Percentiles rank a stretch among this genome's conserved stretches.
phyloP scores from a whole-genome alignment of 192 early-diverging fungal species.

The Backusella liffmaniae region DNA sequence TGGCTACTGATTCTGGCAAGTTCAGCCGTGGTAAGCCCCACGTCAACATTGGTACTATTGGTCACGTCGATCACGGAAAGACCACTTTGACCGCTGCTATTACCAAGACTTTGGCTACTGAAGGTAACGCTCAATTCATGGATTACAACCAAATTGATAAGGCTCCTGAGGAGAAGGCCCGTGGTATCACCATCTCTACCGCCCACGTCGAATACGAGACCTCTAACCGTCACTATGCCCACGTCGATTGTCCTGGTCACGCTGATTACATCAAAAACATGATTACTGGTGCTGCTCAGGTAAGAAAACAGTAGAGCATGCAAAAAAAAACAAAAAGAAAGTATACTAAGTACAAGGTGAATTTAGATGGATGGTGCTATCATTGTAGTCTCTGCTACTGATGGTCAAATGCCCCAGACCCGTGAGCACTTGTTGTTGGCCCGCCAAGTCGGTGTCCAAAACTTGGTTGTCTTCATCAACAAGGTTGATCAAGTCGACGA shows the following conservation, averaged over 20 bases:
- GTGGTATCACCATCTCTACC: slow-evolving; percentile 97
- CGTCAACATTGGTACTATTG: slow-evolving; percentile 98
- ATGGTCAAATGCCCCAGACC: slow-evolving; percentile 98
- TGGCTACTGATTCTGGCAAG: slow-evolving; percentile 56
- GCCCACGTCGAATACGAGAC: slow-evolving; percentile 99
- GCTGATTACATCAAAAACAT: slow-evolving; percentile 99
- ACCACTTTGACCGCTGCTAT: slow-evolving; percentile 98
- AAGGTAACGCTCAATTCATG: slow-evolving; percentile 85
- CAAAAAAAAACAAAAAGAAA: no score
- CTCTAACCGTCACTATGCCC: slow-evolving; percentile 85
- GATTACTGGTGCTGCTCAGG: slow-evolving; percentile 97
- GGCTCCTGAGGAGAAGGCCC: slow-evolving; percentile 96
- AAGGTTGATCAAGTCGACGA: slow-evolving; percentile 98
- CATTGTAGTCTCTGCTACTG: slow-evolving; percentile 96
- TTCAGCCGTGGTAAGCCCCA: slow-evolving; percentile 91
- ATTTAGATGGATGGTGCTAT: slow-evolving; percentile 93
- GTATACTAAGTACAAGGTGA: not conserved
- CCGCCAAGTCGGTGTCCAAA: slow-evolving; percentile 91
- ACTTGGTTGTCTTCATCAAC: slow-evolving; percentile 97
- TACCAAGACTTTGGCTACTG: slow-evolving; percentile 86
- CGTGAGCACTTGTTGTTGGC: slow-evolving; percentile 97
- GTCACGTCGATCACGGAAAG: slow-evolving; percentile 99
- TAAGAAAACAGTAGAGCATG: slow-evolving; percentile 17
- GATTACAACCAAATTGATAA: slow-evolving; percentile 98
- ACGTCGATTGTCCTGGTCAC: slow-evolving; percentile 98